Evolutionary conservation across 2,329 filamentous ascomycete species (phyloP).

Genomic region (Fusarium verrucosum): DNA sequence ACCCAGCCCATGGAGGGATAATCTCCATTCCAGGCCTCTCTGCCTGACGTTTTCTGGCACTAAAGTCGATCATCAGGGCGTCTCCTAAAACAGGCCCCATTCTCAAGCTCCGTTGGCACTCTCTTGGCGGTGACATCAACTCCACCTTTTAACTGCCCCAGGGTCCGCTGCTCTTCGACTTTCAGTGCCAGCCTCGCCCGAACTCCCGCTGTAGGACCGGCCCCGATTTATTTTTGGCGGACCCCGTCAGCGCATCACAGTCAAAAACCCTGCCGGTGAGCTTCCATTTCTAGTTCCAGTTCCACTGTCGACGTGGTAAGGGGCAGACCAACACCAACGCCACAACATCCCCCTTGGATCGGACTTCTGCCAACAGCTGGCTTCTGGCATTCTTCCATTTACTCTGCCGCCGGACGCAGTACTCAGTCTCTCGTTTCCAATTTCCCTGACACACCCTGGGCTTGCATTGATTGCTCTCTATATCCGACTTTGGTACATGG

Average conservation of each 20-base stretch:
- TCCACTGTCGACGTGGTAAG: slow-evolving; percentile 34
- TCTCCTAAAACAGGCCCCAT: slow-evolving; percentile 31
- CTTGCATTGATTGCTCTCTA: slow-evolving; percentile 17
- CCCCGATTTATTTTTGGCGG: slow-evolving; percentile 37
- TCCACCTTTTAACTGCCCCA: slow-evolving; percentile 13
- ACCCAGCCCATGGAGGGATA: slow-evolving; percentile 17
- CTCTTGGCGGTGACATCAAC: slow-evolving; percentile 7
- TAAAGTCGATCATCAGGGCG: slow-evolving; percentile 11
- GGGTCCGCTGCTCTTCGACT: slow-evolving; percentile 3
- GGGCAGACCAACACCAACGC: slow-evolving; percentile 40
- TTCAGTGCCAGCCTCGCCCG: slow-evolving; percentile 7
- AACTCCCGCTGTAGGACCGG: slow-evolving; percentile 13
- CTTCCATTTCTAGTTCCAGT: slow-evolving; percentile 32
- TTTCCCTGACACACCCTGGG: slow-evolving; percentile 22
- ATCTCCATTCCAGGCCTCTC: slow-evolving; percentile 32
- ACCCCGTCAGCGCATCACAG: slow-evolving; percentile 30
- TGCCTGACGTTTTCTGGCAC: slow-evolving; percentile 27
- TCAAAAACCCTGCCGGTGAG: slow-evolving; percentile 29
- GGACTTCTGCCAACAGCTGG: slow-evolving; percentile 39
- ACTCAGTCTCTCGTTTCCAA: slow-evolving; percentile 26
- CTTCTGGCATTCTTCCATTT: slow-evolving; percentile 42
- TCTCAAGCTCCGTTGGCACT: slow-evolving; percentile 10
- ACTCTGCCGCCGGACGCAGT: slow-evolving; percentile 34
- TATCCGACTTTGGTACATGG: slow-evolving; percentile 30
- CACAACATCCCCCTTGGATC: slow-evolving; percentile 37